A percentile compares a stretch with the other conserved stretches of the same genome.
These are phyloP conservation scores for Calonectria pteridis DNA, from an alignment of 2,329 filamentous ascomycete genomes.

Conservation along the genomic window DNA sequence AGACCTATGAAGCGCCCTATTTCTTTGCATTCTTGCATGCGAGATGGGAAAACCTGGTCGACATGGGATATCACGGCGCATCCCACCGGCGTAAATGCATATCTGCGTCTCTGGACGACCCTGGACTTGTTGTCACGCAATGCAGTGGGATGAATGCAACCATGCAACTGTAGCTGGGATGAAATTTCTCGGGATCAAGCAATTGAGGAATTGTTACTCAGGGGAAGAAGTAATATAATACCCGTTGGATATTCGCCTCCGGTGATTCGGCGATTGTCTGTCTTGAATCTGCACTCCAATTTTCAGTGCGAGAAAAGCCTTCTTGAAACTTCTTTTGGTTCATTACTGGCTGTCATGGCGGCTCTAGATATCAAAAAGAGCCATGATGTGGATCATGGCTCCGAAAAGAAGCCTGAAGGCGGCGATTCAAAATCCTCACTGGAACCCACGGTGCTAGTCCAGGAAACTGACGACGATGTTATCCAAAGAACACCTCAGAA, in stretches of 20 bases:
- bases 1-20: neutral
- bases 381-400: neutral
- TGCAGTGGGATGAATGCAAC: conserved; percentile 17
- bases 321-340: no score
- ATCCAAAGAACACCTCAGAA: conserved; percentile 17
- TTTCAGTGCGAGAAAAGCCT: neutral
- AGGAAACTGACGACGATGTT: neutral
- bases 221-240: neutral
- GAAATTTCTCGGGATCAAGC: neutral
- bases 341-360: neutral
- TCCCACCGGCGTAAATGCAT: conserved; percentile 14
- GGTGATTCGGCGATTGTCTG: neutral
- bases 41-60: neutral
- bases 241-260: neutral
- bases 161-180: neutral
- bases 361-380: neutral
- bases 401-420: neutral
- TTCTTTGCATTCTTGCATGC: neutral
- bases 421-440: neutral
- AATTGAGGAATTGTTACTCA: neutral
- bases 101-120: neutral
- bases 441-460: neutral
- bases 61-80: neutral
- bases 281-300: neutral
- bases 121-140: conserved; percentile 3